A percentile compares a stretch with the other conserved stretches of the same genome.
These are phyloP conservation scores for Gryganskiella cystojenkinii DNA, from an alignment of 192 early-diverging fungal genomes.

Conservation along the genomic window DNA sequence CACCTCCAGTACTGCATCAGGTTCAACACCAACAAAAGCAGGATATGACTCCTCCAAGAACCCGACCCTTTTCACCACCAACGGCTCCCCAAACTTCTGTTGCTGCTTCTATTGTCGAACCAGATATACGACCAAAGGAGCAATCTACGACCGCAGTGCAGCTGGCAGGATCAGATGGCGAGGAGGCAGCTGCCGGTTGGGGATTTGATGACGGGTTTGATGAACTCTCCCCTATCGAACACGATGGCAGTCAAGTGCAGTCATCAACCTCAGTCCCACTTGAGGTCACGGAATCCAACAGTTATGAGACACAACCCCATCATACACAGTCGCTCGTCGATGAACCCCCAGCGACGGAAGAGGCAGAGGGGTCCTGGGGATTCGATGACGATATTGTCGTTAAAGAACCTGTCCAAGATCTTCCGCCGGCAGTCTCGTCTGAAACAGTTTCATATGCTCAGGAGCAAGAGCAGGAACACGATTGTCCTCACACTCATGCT, in stretches of 20 bases:
- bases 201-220: constrained; percentile 9
- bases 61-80: no score
- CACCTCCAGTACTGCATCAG: background rate
- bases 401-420: background rate
- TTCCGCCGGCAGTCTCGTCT: background rate
- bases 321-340: background rate
- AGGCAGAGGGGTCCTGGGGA: constrained; percentile 13
- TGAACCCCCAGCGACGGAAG: background rate
- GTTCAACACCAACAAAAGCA: no score
- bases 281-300: no score
- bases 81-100: no score
- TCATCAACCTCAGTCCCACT: no score
- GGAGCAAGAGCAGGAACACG: background rate
- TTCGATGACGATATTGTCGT: constrained; percentile 26
- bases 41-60: no score
- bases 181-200: constrained; percentile 9
- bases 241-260: background rate
- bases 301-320: no score
- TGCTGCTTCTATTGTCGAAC: no score
- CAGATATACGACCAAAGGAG: no score
- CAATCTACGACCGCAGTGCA: no score
- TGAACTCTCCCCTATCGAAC: background rate
- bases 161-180: background rate
- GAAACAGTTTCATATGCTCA: no score
- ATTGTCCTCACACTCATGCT: background rate